Evolutionary conservation across 305 asterid species (phyloP).

Genomic region (Coffea humblotiana): DNA sequence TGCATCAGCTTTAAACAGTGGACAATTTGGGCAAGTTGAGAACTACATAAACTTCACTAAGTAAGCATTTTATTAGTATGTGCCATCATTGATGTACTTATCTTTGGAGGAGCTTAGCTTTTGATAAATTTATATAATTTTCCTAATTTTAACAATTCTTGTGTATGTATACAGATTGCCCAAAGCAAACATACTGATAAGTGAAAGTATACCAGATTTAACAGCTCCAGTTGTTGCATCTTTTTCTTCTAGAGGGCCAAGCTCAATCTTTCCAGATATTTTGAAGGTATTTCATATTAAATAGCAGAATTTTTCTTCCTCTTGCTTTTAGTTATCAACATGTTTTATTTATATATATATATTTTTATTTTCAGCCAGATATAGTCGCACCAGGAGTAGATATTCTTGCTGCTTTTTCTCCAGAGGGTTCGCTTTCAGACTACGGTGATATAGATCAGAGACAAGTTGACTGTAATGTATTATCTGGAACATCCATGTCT

Average conservation of each 20-base stretch:
- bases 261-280: background rate
- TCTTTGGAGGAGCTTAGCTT: too few species aligned
- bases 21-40: constrained; percentile 11
- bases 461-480: constrained; percentile 16
- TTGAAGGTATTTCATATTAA: constrained; percentile 7
- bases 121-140: background rate
- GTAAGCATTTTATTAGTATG: constrained; percentile 22
- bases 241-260: constrained; percentile 35
- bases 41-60: constrained; percentile 28
- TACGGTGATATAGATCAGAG: constrained; percentile 10
- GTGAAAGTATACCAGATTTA: background rate
- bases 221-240: constrained; percentile 18
- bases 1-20: constrained; percentile 19
- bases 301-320: background rate
- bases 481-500: constrained; percentile 46
- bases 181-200: background rate
- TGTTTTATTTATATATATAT: too few species aligned
- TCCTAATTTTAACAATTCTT: background rate
- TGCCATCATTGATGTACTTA: too few species aligned
- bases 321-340: background rate
- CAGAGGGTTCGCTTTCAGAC: constrained; percentile 13
- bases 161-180: background rate
- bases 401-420: constrained; percentile 36
- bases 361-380: constrained; percentile 32
- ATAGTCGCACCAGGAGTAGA: constrained; percentile 49